Base-by-base conservation (phyloP, 2,329 filamentous ascomycete species). In the Sclerotinia trifoliorum region DNA sequence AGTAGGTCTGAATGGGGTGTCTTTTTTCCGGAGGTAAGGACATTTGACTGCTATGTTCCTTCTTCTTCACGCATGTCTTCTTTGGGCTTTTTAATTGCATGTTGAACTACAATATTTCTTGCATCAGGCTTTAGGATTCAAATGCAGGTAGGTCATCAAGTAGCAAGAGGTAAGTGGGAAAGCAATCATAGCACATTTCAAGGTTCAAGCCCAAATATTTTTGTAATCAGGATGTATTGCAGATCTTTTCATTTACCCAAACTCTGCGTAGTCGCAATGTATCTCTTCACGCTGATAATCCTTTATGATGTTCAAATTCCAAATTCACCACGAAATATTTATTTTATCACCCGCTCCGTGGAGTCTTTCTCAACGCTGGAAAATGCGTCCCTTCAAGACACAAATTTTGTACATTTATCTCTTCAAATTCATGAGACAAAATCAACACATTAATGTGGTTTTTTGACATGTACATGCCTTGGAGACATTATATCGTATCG, bases 261-360 rank as follows among this genome's bases (percentile, higher is more conserved):
- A 35, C 15, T 21, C 29, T 62, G 58, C 58, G 46, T 62, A 62
- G 58, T 62, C 44, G 58, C 58, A 49, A 61, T n/a, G 17, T 15
- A n/a, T 56, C 5, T 39, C 54, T 56, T 7, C 29, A n/a, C 35
- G 39, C 39, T 35, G 46, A 51, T 49, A 19, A 35, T 19, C 29
- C 15, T 49, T 29, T 15, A 26, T 49, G 44, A 49, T 19, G 13
- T 2, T 44, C 15, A 4, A 26, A 26, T 5, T 11, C 29, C 8
- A n/a, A 35, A 11, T 29, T 15, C 32, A 2, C 13, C 58, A 15
- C 15, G 15, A 24, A 19, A 13, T 13, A 10, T 7, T 19, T 39
- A 13, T 32, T n/a, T 55, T 15, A 29, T n/a, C 17, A 19, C 32
- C 2, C 5, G 21, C 32, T 7, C 11, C 19, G 11, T 17, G 6